Evolutionary conservation across 768 basidiomycete species (phyloP).

Genomic region (Sistotremastrum niveocremeum): DNA sequence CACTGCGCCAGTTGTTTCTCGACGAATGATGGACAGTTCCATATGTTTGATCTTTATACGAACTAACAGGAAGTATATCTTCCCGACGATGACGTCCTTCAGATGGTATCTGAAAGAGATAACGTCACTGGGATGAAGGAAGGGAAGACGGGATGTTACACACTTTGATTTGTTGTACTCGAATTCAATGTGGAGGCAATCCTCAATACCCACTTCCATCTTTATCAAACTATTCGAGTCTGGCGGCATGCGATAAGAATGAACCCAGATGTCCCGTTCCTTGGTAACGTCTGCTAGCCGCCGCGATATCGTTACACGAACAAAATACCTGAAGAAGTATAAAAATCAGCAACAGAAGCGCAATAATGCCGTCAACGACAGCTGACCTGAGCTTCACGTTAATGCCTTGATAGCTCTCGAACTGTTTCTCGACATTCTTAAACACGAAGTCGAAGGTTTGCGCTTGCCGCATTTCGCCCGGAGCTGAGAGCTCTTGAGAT

Average conservation of each 20-base stretch:
- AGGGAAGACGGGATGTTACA: slow-evolving; percentile 15
- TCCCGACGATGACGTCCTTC: slow-evolving; percentile 98
- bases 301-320: slow-evolving; percentile 82
- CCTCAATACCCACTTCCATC: slow-evolving; percentile 99
- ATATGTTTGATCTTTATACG: slow-evolving; percentile 99
- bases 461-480: slow-evolving; percentile 94
- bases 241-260: slow-evolving; percentile 96
- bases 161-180: slow-evolving; percentile 99
- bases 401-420: slow-evolving; percentile 94
- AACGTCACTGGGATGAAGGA: neutral
- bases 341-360: slow-evolving; percentile 5
- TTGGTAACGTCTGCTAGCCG: slow-evolving; percentile 88
- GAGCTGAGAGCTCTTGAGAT: slow-evolving; percentile 87
- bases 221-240: slow-evolving; percentile 97
- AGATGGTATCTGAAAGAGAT: slow-evolving; percentile 68
- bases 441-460: slow-evolving; percentile 95
- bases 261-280: slow-evolving; percentile 94
- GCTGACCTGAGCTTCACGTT: slow-evolving; percentile 87
- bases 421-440: slow-evolving; percentile 99
- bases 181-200: slow-evolving; percentile 97
- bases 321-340: slow-evolving; percentile 55
- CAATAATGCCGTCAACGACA: neutral
- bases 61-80: slow-evolving; percentile 97
- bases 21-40: slow-evolving; percentile 95
- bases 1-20: slow-evolving; percentile 92